Evolutionary conservation across 108 stramenopile species (phyloP).

Genomic region (Nitzschia palea): DNA sequence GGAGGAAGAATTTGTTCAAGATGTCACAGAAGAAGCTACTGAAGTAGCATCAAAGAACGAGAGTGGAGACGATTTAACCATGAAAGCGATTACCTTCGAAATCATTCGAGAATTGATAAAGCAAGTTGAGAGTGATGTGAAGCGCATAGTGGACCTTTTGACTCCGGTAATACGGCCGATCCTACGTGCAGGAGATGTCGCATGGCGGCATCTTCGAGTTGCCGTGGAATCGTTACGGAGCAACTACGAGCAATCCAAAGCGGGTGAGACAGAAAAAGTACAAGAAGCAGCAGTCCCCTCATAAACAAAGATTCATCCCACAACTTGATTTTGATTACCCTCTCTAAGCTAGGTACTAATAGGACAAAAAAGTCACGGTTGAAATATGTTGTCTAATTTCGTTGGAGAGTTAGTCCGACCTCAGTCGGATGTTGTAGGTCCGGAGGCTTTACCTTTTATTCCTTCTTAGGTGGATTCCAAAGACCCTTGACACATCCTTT

Average conservation of each 20-base stretch:
- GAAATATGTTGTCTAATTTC: background rate
- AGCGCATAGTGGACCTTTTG: slow-evolving; percentile 21
- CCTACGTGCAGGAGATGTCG: slow-evolving; percentile 28
- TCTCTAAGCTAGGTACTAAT: too few relatives aligned
- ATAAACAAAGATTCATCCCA: too few relatives aligned
- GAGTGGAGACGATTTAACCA: slow-evolving; percentile 11
- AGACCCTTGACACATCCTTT: slow-evolving; percentile 73
- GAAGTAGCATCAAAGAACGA: background rate
- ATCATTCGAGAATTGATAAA: slow-evolving; percentile 14
- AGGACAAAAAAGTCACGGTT: too few relatives aligned
- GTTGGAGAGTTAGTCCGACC: background rate
- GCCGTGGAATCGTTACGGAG: background rate
- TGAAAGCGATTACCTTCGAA: slow-evolving; percentile 7
- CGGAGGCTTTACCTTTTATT: background rate
- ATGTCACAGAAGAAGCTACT: slow-evolving; percentile 3
- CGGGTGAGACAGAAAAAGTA: too few relatives aligned
- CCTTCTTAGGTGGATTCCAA: slow-evolving; percentile 66
- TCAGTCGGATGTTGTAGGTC: too few relatives aligned
- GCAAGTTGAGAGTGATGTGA: slow-evolving; percentile 18
- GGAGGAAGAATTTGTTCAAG: slow-evolving; percentile 9
- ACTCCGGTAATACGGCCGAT: slow-evolving; percentile 27
- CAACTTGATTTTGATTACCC: too few relatives aligned
- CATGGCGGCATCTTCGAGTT: slow-evolving; percentile 21
- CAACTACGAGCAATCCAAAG: background rate
- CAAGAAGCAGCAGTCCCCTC: too few relatives aligned